Conservation (phyloP, 83 land plant genomes). For the Picea abies region DNA sequence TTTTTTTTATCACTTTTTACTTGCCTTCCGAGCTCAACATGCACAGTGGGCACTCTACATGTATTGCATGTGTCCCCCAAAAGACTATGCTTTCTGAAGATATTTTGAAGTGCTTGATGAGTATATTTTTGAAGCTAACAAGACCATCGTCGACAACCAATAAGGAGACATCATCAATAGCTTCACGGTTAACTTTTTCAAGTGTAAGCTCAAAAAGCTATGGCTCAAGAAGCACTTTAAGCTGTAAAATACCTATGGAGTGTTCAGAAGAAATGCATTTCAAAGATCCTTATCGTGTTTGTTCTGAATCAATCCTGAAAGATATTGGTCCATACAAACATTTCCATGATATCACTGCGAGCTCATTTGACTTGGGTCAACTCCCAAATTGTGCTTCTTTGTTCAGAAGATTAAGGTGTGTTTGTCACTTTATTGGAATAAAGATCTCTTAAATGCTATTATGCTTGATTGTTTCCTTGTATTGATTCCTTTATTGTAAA, state of each 20-base stretch:
- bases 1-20: too few relatives aligned
- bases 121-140: conserved; percentile 44
- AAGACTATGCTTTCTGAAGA: conserved; percentile 56
- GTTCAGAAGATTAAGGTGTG: conserved; percentile 62
- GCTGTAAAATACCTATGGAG: conserved; percentile 10
- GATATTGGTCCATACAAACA: conserved; percentile 78
- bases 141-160: conserved; percentile 28
- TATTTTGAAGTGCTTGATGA: conserved; percentile 57
- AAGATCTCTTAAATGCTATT: background rate
- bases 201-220: background rate
- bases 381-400: conserved; percentile 38
- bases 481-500: background rate
- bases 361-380: conserved; percentile 46
- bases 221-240: background rate
- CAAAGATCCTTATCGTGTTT: conserved; percentile 70
- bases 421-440: background rate
- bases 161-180: conserved; percentile 30
- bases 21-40: too few relatives aligned
- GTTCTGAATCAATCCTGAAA: conserved; percentile 41
- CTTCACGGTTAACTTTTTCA: conserved; percentile 31
- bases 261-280: conserved; percentile 18
- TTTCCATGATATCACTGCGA: conserved; percentile 37
- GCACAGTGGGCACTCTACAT: too few relatives aligned
- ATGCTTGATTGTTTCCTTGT: background rate
- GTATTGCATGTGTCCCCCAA: too few relatives aligned